Evolutionary conservation across 2,329 filamentous ascomycete genomes (phyloP).

Genomic region (Cladophialophora immunda): DNA sequence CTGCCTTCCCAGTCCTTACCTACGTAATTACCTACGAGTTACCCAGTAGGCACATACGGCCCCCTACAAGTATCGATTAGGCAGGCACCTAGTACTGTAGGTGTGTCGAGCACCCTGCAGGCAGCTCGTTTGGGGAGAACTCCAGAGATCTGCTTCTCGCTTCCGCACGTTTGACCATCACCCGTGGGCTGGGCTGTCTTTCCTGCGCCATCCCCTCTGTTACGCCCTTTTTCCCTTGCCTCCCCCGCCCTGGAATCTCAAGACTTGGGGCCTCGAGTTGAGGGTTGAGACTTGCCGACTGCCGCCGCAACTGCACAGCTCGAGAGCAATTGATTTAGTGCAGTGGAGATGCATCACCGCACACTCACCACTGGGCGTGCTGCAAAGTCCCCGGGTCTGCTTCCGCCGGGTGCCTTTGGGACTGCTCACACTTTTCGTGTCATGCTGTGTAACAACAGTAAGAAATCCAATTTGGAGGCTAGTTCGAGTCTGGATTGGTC

Average conservation of each 20-base stretch:
- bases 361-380: background rate
- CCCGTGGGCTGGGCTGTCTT: background rate
- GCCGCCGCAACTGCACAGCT: background rate
- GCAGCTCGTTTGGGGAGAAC: background rate
- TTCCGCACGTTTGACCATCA: background rate
- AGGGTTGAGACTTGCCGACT: background rate
- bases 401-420: background rate
- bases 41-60: background rate
- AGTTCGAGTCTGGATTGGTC: background rate
- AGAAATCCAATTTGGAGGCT: slow-evolving; percentile 6
- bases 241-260: background rate
- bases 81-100: background rate
- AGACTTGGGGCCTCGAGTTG: background rate
- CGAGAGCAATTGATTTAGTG: background rate
- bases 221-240: background rate
- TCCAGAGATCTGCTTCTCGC: slow-evolving; percentile 1
- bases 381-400: background rate
- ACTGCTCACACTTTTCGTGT: background rate
- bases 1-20: background rate
- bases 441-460: slow-evolving; percentile 5
- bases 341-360: background rate
- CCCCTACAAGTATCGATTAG: background rate
- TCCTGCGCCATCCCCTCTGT: background rate
- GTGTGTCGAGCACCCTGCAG: background rate
- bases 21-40: background rate